Conservation (phyloP, 139 green algal species). For the Eudorina sp. region DNA sequence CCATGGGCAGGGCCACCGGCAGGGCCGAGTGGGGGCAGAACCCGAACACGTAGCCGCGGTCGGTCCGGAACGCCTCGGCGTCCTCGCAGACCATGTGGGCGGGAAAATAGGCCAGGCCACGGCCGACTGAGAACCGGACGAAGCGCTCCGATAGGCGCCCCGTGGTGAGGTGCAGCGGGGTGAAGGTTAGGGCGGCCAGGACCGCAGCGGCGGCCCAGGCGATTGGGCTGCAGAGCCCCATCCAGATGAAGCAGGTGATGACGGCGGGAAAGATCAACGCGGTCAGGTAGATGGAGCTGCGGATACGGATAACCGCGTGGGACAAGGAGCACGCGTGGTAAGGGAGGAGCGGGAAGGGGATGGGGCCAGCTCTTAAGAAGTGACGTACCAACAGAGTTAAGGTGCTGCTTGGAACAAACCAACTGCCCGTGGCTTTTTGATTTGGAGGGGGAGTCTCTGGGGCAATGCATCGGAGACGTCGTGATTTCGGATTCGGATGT, state of each 20-base stretch:
- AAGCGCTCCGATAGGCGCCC: conserved; percentile 23
- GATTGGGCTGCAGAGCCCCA: background rate
- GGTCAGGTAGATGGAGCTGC: conserved; percentile 22
- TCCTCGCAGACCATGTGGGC: background rate
- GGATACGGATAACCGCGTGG: no score
- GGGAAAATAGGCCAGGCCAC: conserved; percentile 27
- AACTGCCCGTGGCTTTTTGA: no score
- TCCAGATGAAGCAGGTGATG: background rate
- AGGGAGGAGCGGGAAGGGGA: no score
- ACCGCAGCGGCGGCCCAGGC: background rate
- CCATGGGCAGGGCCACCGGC: conserved; percentile 38
- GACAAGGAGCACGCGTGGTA: no score
- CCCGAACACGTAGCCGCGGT: conserved; percentile 18
- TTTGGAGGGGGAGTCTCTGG: no score
- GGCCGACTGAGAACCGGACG: background rate
- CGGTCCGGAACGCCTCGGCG: conserved; percentile 17
- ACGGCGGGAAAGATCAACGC: background rate
- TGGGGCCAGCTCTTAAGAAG: no score
- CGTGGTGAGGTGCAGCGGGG: conserved; percentile 22
- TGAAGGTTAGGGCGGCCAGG: conserved; percentile 23
- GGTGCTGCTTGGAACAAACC: no score
- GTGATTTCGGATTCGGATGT: no score
- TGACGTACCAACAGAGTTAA: no score
- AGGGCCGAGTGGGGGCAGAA: conserved; percentile 46
- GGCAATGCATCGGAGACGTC: no score